Evolutionary conservation across 768 basidiomycete genomes (phyloP), one percentile per base, ranked within the genome.

Genomic region (Serendipita sp.): DNA sequence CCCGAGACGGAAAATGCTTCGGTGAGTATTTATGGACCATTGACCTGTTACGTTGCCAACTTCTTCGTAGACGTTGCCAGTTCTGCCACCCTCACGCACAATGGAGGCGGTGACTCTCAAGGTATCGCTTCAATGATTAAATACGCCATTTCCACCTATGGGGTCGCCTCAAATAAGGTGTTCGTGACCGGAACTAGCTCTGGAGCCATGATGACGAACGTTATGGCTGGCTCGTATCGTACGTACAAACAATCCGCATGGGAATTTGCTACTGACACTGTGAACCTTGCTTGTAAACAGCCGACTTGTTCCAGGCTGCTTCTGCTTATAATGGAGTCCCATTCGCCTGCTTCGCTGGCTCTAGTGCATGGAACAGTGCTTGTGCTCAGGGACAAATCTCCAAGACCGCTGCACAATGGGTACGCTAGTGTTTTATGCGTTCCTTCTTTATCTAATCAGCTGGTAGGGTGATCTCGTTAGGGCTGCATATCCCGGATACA

Each of bases 161-260:
- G 75, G 31, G 80, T 80, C 44, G 76, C 80, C 66, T 43, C 79
- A 3, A 68, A 43, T 37, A 74, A 75, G 46, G 80, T 82, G 64
- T 82, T 77, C 69, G 76, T 76, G 31, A 79, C 79, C 37, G 81
- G 81, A 15, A 75, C 76, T 2, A 78, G 78, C 3, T 81, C 80
- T 2, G 82, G 81, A 48, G 76, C 76, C 64, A 83, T 83, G 82
- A 83, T 83, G 81, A 82, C 81, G 64, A 79, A 78, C 67, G 81
- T 82, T 31, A 73, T 82, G 48, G 73, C 74, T 55, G 81, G 79
- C 34, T 77, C 79, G 11, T 81, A 82, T 72, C 81, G 55, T 60
- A 18, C 11, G 55, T 16, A 11, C n/a, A 31, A 37, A 4, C 18
- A n/a, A 10, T 60, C 10, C 11, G 27, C 18, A 11, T 23, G 13